Base-by-base conservation (phyloP, 179 eudicot genomes). In the Spinacia oleracea region DNA sequence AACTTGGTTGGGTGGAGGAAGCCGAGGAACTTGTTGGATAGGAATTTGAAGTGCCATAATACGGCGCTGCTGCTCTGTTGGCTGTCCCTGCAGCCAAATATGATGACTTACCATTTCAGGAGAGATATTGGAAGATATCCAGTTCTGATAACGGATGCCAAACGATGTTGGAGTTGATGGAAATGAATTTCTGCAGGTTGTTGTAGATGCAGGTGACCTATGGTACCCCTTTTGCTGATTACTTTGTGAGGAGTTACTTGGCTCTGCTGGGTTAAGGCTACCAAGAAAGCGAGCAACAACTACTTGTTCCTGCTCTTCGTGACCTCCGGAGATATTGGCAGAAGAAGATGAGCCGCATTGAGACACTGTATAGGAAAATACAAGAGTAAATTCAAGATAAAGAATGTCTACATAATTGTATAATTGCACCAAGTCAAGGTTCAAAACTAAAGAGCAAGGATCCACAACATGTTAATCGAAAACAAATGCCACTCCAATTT, bases 261-360 rank as follows among this genome's bases (percentile, higher is more conserved):
- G 78, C 50, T 76, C 84, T 56, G 83, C 45, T 35, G 82, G 84
- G 35, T 76, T 83, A 38, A 81, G 87, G 80, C 53, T 83, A 50
- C 84, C 72, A 56, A 89, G 86, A 85, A 80, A 77, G 50, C 90
- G 91, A 79, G 88, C 91, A 74, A 89, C 86, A 62, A 82, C 38
- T 23, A 81, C 84, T 83, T 89, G 88, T 62, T 87, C 91, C 82
- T 82, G 90, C 69, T 89, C 91, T 75, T 89, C 91, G 46, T 70
- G 79, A 76, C 78, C 63, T 67, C 79, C 83, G 18, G 88, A 73
- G 75, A 68, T 79, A 6, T 53, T 10, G 43, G 67, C 4, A 72
- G 75, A 46, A 72, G 88, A 79, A 32, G 89, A 68, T 2, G 86
- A 76, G 70, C 81, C 78, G 7, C 32, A 29, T 59, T 82, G 87